Evolutionary conservation across 495 filamentous ascomycete genomes (phyloP), one percentile per base, ranked within the genome.

Genomic region (Copromyces sp.): DNA sequence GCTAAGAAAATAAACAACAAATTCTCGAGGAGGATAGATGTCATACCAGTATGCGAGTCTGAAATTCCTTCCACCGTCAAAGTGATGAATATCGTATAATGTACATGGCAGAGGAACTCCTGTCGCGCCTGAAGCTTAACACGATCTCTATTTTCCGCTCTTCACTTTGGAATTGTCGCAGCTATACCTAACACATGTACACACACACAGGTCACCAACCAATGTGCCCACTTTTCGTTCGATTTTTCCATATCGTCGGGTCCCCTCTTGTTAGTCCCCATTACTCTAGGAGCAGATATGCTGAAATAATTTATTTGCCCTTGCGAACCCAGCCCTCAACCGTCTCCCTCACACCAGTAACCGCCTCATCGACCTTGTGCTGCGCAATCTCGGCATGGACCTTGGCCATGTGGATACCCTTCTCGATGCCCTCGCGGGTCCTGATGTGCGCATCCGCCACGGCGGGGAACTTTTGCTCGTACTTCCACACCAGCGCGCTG

Each of bases 241-340:
- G 24, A 16, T 65, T 35, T 17, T 65, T 3, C 11, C 53, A 65
- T 12, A 65, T 65, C 47, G 35, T 37, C 29, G 29, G 29, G 14
- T 16, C 29, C 14, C 32, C 14, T 35, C 3, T 32, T 14, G 24
- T 8, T 61, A 7, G 12, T 65, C 29, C 29, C 53, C 14, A 35
- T 37, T 35, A 35, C 53, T 65, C 14, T 65, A 61, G 14, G 29
- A 65, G 53, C 7, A 37, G 53, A 65, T 35, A 65, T 17, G 29
- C 53, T 35, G 53, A 24, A 17, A 65, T 35, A 6, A 65, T 74
- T 78, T 80, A 92, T 85, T 91, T 91, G 59, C 93, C 93, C 86
- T 97, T 95, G 83, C 89, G 92, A 44, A 99, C 92, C 92, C 94
- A 91, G 42, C 88, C 90, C 85, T 98, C 94, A 45, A 97, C 81